Base-by-base conservation (phyloP, 1,284 basidiomycete genomes). In the Heimioporus retisporus region DNA sequence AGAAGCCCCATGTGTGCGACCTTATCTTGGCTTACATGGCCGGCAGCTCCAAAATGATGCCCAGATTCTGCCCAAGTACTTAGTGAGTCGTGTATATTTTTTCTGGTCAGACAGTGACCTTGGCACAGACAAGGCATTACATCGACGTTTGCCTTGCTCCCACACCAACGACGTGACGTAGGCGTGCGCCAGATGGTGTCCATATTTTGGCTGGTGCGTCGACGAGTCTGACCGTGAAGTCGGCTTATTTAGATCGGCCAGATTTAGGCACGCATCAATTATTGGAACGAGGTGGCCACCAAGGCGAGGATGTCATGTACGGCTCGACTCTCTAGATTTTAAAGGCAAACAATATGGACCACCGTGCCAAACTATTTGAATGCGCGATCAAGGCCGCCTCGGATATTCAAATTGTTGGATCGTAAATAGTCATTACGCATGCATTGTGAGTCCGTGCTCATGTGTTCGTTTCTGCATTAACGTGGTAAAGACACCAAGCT, bases 1-100 rank as follows among this genome's bases (percentile, higher is more conserved):
- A 93, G 71, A 95, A 96, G 76, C 91, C 94, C 0, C 94, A 95
- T 72, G 81, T 94, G 55, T 88, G 94, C 43, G 94, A 96, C 65
- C 86, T 97, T 48, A 83, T 96, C 48, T 93, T 93, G 66, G 88
- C 92, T 6, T 97, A 95, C 80, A 90, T 94, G 84, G 83, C 84
- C 65, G 95, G 92, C 75, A 90, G 92, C 71, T 97, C 96, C 84
- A 93, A 92, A 76, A 86, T 82, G 6, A 92, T 93, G 13, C 85
- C 6, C 91, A 93, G 56, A 81, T 93, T 40, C 85, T 97, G 56
- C 85, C 88, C 7, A 84, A 84, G 67, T 90, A 92, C 75, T 91
- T 91, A 21, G 94, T 93, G 72, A 63, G 90, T 80, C 23, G 21
- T n/a, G 48, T 54, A 18, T n/a, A n/a, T 58, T 55, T 28, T 54